phyloP scores from a whole-genome alignment of 305 asterid species.

The Solanum aculeatissimum region DNA sequence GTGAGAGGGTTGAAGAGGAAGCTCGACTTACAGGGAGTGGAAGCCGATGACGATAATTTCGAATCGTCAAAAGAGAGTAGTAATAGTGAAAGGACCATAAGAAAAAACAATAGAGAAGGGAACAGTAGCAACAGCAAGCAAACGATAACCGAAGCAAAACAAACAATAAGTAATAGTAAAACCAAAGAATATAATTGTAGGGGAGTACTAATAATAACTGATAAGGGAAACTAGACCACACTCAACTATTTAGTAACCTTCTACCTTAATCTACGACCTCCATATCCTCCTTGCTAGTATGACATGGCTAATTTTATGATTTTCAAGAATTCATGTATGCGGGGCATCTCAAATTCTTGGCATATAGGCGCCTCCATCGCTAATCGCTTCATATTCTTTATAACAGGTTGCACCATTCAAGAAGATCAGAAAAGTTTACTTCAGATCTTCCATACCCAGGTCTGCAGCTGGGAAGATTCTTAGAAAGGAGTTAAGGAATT shows the following conservation, averaged over 20 bases:
- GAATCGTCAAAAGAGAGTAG: no score
- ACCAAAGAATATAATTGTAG: not conserved
- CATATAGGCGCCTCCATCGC: not conserved
- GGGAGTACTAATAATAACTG: not conserved
- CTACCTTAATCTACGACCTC: not conserved
- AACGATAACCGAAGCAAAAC: no score
- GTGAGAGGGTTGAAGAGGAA: no score
- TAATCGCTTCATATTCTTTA: not conserved
- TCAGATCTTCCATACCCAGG: conserved; percentile 35
- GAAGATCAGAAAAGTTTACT: conserved; percentile 51
- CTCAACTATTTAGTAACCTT: not conserved
- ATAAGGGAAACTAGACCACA: not conserved
- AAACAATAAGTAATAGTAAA: no score
- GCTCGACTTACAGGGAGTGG: no score
- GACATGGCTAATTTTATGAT: not conserved
- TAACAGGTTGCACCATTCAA: conserved; percentile 66
- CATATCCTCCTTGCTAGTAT: not conserved
- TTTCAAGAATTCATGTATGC: not conserved
- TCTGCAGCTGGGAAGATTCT: conserved; percentile 60
- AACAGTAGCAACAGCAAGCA: no score
- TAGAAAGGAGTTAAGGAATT: conserved; percentile 35
- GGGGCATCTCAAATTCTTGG: not conserved
- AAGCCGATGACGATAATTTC: no score
- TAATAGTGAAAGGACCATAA: no score
- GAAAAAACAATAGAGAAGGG: no score